phyloP scores from a whole-genome alignment of 2,329 filamentous ascomycete species.

The Zasmidium citrigriseum region DNA sequence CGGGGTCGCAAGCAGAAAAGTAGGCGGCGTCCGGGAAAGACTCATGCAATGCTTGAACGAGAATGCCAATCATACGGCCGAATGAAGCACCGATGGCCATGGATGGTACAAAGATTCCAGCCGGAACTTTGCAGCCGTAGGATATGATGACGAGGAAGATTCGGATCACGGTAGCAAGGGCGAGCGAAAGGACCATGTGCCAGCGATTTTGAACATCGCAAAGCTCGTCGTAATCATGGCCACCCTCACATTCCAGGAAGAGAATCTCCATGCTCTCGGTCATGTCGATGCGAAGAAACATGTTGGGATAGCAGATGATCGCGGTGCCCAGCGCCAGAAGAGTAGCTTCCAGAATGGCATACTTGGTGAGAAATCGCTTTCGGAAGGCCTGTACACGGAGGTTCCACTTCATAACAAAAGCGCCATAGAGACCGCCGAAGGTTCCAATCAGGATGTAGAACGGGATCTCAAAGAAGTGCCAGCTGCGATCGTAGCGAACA shows the following conservation, averaged over 20 bases:
- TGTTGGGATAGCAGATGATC: slow-evolving; percentile 94
- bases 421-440: slow-evolving; percentile 93
- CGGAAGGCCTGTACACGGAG: slow-evolving; percentile 86
- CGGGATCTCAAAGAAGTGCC: slow-evolving; percentile 95
- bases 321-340: slow-evolving; percentile 81
- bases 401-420: slow-evolving; percentile 98
- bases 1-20: slow-evolving; percentile 85
- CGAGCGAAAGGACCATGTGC: slow-evolving; percentile 75
- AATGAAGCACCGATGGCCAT: slow-evolving; percentile 98
- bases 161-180: slow-evolving; percentile 77
- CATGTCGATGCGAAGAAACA: slow-evolving; percentile 95
- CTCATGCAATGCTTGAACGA: slow-evolving; percentile 87
- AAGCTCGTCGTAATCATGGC: slow-evolving; percentile 83
- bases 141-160: slow-evolving; percentile 88
- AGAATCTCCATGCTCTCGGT: slow-evolving; percentile 99
- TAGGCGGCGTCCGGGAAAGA: slow-evolving; percentile 78
- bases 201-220: slow-evolving; percentile 78
- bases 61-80: slow-evolving; percentile 88
- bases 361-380: slow-evolving; percentile 84
- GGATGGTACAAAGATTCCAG: slow-evolving; percentile 95
- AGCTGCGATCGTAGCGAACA: slow-evolving; percentile 89
- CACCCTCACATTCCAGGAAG: slow-evolving; percentile 89
- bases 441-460: slow-evolving; percentile 91
- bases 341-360: slow-evolving; percentile 84
- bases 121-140: slow-evolving; percentile 96